Percentiles rank a stretch among this genome's conserved stretches.
These are phyloP conservation scores for Emmonsiellopsis sp. DNA, from an alignment of 2,329 filamentous ascomycete genomes.

Conservation along the genomic window DNA sequence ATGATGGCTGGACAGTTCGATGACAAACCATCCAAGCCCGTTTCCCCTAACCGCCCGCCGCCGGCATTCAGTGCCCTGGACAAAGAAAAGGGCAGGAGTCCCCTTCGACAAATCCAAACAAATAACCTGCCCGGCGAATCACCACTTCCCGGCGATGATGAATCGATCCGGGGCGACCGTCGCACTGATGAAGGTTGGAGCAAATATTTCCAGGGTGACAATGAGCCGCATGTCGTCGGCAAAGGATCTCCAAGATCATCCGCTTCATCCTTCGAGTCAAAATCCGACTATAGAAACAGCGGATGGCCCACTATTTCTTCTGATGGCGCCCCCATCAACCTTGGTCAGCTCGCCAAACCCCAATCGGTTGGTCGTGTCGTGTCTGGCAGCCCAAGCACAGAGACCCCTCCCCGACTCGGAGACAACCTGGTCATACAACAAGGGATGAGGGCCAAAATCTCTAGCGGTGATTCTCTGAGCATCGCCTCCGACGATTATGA, in stretches of 20 bases:
- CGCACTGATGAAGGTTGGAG: conserved; percentile 41
- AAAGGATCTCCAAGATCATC: conserved; percentile 19
- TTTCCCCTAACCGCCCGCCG: background rate
- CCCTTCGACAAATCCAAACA: conserved; percentile 9
- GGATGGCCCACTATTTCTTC: conserved; percentile 31
- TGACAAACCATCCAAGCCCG: background rate
- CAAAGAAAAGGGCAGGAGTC: conserved; percentile 8
- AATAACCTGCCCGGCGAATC: conserved; percentile 11
- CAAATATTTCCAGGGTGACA: conserved; percentile 38
- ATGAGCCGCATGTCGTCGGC: conserved; percentile 17
- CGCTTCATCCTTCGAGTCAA: conserved; percentile 18
- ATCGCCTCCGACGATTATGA: conserved; percentile 27
- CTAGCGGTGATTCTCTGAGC: conserved; percentile 34
- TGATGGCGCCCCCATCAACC: conserved; percentile 25
- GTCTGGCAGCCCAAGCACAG: conserved; percentile 36
- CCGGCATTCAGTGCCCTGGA: background rate
- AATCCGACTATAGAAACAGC: conserved; percentile 30
- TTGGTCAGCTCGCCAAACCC: conserved; percentile 29
- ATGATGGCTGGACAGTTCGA: conserved; percentile 31
- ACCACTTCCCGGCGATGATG: conserved; percentile 11
- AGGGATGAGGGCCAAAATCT: conserved; percentile 35
- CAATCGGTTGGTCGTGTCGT: conserved; percentile 31
- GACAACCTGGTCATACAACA: conserved; percentile 28
- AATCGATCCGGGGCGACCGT: conserved; percentile 23
- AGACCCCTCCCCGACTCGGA: conserved; percentile 21